phyloP scores from a whole-genome alignment of 176 grass and related monocot genomes.

The Bolboschoenus planiculmis region DNA sequence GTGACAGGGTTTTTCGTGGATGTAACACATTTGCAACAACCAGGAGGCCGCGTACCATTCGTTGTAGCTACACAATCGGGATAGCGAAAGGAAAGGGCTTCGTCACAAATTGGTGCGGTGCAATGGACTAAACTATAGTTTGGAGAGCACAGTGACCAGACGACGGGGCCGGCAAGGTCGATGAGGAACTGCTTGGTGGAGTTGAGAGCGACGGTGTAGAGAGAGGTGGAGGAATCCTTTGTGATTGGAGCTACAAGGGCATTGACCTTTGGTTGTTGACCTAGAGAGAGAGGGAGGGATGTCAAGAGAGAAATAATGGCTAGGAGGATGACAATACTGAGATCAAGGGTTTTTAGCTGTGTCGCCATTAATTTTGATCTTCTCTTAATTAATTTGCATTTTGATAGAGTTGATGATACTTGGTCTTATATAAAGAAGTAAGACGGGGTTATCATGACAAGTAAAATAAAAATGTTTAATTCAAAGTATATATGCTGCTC shows the following conservation, averaged over 20 bases:
- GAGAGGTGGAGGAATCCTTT: constrained; percentile 26
- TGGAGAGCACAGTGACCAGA: constrained; percentile 20
- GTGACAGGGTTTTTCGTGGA: constrained; percentile 38
- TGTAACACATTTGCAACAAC: constrained; percentile 42
- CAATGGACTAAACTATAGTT: constrained; percentile 8
- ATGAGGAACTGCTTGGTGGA: neutral
- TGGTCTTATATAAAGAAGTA: neutral
- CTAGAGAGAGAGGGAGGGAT: neutral
- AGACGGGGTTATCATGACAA: neutral
- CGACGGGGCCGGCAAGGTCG: constrained; percentile 25
- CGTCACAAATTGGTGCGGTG: neutral
- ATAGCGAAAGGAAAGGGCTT: neutral
- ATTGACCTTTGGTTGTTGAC: neutral
- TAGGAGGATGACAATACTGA: neutral
- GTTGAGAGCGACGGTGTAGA: constrained; percentile 24
- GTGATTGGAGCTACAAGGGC: constrained; percentile 24
- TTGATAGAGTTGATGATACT: neutral
- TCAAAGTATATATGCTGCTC: neutral
- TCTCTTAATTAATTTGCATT: no score
- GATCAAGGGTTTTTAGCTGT: neutral
- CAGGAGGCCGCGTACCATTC: neutral
- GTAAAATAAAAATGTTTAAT: no score
- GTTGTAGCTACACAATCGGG: neutral
- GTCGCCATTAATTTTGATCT: neutral
- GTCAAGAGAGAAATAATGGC: neutral